A percentile compares a stretch with the other conserved stretches of the same genome.
These are phyloP conservation scores for Sherardia arvensis DNA, from an alignment of 257 asterid genomes.

Conservation along the genomic window DNA sequence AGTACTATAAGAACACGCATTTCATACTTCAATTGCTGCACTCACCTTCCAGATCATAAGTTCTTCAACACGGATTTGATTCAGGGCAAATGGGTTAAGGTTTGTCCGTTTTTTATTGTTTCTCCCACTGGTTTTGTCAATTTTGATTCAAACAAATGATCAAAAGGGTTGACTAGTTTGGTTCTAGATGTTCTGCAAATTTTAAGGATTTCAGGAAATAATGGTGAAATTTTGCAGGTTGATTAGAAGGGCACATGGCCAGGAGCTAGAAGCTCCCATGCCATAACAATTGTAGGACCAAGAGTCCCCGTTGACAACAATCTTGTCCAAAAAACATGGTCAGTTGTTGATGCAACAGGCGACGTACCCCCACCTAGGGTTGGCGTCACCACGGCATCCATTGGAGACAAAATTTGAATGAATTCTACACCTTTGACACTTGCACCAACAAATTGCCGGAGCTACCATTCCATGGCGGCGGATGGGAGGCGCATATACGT, in stretches of 20 bases:
- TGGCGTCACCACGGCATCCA: constrained; percentile 70
- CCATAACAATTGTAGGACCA: constrained; percentile 75
- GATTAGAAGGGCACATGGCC: constrained; percentile 71
- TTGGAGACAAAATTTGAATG: constrained; percentile 45
- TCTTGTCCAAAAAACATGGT: constrained; percentile 56
- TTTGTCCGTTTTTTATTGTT: neutral
- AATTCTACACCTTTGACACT: constrained; percentile 55
- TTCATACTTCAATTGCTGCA: neutral
- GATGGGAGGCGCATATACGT: constrained; percentile 49
- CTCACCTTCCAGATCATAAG: neutral
- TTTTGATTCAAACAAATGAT: neutral
- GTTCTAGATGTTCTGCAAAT: neutral
- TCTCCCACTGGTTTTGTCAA: neutral
- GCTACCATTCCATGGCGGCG: constrained; percentile 79
- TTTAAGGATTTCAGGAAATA: neutral
- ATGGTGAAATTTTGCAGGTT: constrained; percentile 36
- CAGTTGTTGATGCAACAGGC: constrained; percentile 45
- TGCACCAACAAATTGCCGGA: constrained; percentile 44
- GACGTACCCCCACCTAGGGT: constrained; percentile 84
- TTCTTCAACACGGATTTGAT: constrained; percentile 26
- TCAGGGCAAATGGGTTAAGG: constrained; percentile 56
- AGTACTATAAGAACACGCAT: neutral
- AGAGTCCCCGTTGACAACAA: constrained; percentile 81
- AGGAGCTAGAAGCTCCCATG: constrained; percentile 92
- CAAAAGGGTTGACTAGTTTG: neutral